Conservation (phyloP, 768 basidiomycete species). For the Phlegmacium glaucopus region DNA sequence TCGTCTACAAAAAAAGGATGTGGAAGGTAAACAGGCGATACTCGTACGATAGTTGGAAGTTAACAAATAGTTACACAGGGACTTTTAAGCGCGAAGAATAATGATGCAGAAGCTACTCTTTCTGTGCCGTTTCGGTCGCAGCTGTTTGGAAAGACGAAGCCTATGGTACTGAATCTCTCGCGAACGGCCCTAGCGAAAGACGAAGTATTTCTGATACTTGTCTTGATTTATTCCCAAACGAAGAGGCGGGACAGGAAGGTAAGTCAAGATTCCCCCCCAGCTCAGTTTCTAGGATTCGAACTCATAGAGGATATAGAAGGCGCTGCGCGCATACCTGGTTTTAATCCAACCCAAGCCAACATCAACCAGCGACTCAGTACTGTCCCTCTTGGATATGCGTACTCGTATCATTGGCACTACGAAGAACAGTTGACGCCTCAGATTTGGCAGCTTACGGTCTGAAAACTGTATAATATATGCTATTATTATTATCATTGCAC, state of each 20-base stretch:
- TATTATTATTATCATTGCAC: no score
- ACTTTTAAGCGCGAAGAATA: slow-evolving; percentile 11
- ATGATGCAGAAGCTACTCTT: slow-evolving; percentile 35
- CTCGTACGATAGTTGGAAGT: slow-evolving; percentile 8
- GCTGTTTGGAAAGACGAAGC: slow-evolving; percentile 41
- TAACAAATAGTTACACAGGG: slow-evolving; percentile 21
- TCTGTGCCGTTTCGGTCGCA: slow-evolving; percentile 44
- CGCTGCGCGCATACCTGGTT: no score
- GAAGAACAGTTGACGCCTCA: no score
- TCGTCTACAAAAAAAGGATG: slow-evolving; percentile 35
- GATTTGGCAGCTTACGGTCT: no score
- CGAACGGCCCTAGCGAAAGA: slow-evolving; percentile 38
- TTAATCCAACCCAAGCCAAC: no score
- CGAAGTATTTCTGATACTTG: slow-evolving; percentile 37
- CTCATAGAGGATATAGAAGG: no score
- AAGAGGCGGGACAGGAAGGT: slow-evolving; percentile 38
- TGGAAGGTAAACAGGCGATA: slow-evolving; percentile 2
- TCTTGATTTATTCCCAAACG: slow-evolving; percentile 36
- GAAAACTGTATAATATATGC: no score
- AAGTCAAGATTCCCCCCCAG: slow-evolving; percentile 5
- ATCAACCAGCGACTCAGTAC: no score
- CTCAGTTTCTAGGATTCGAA: neutral
- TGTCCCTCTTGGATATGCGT: no score
- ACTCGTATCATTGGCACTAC: no score
- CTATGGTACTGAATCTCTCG: slow-evolving; percentile 36